Percentiles rank a stretch among this genome's conserved stretches.
These are phyloP conservation scores for Cystobasidiaceae sp. DNA, from an alignment of 1,284 basidiomycete species.

Conservation along the genomic window DNA sequence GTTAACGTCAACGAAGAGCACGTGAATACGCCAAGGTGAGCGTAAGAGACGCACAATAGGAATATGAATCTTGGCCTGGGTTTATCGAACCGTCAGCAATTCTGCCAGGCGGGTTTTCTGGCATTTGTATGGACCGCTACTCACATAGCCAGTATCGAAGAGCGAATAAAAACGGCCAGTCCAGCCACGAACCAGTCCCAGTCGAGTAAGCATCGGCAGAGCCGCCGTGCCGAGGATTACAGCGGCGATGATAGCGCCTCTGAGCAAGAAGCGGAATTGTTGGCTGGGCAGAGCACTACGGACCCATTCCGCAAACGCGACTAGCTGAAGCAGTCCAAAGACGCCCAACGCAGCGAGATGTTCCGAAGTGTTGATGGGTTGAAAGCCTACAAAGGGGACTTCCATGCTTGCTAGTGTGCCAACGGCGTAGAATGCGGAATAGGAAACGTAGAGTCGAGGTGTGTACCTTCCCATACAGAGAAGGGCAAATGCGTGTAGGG, in stretches of 20 bases:
- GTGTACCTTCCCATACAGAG: conserved; percentile 97
- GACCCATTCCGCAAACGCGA: conserved; percentile 87
- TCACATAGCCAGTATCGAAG: conserved; percentile 90
- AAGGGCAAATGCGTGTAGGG: conserved; percentile 85
- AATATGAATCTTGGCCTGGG: conserved; percentile 30
- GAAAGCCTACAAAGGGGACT: conserved; percentile 98
- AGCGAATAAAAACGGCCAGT: conserved; percentile 98
- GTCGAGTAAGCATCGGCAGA: conserved; percentile 77
- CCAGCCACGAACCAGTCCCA: conserved; percentile 97
- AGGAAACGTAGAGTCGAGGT: conserved; percentile 85
- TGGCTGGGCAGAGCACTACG: conserved; percentile 83
- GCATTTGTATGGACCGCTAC: background rate
- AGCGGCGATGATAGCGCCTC: conserved; percentile 61
- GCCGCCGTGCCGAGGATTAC: conserved; percentile 66
- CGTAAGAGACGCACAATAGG: conserved; percentile 29
- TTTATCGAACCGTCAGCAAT: background rate
- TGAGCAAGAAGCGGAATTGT: conserved; percentile 82
- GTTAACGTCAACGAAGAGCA: too few species aligned
- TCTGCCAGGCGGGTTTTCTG: conserved; percentile 65
- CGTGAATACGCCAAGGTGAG: too few species aligned
- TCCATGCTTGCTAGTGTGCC: conserved; percentile 98
- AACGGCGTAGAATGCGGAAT: conserved; percentile 95
- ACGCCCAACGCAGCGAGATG: conserved; percentile 98
- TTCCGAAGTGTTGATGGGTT: conserved; percentile 94
- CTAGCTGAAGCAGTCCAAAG: conserved; percentile 94